Conservation (phyloP, 129 eudicot genomes). For the Mikania micrantha region DNA sequence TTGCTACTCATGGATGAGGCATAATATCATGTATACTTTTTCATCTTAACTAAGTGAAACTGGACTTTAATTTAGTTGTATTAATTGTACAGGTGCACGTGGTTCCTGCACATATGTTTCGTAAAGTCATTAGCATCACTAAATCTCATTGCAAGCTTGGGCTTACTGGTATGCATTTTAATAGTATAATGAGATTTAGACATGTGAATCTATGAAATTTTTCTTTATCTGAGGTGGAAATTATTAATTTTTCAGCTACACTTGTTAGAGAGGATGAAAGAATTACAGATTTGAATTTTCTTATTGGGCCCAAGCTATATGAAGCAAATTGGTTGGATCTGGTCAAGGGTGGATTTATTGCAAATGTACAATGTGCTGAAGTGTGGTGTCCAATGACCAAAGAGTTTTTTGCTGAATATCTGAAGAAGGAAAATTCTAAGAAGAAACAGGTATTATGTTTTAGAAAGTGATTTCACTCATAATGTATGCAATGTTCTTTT, state of each 20-base stretch:
- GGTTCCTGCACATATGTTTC: conserved; percentile 96
- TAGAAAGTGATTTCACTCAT: background rate
- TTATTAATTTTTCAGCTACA: conserved; percentile 53
- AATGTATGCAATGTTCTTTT: background rate
- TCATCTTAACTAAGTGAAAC: background rate
- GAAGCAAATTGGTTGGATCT: conserved; percentile 99
- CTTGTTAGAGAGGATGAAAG: conserved; percentile 98
- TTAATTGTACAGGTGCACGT: conserved; percentile 72
- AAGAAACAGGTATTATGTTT: conserved; percentile 58
- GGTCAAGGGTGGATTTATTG: conserved; percentile 94
- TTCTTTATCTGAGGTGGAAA: background rate
- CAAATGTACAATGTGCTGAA: conserved; percentile 98
- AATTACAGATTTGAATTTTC: conserved; percentile 91
- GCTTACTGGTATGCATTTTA: conserved; percentile 62
- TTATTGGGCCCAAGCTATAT: conserved; percentile 91
- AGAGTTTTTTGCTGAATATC: conserved; percentile 91
- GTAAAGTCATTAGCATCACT: conserved; percentile 84
- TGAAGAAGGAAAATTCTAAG: conserved; percentile 87
- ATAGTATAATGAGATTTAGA: background rate
- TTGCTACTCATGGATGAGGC: conserved; percentile 98
- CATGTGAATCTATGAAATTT: background rate
- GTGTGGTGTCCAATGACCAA: conserved; percentile 99
- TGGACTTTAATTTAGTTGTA: conserved; percentile 1
- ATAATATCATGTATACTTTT: conserved; percentile 14
- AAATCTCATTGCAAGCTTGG: conserved; percentile 98